Conservation (phyloP, 345 rosid genomes). For the Melaleuca quinquenervia region DNA sequence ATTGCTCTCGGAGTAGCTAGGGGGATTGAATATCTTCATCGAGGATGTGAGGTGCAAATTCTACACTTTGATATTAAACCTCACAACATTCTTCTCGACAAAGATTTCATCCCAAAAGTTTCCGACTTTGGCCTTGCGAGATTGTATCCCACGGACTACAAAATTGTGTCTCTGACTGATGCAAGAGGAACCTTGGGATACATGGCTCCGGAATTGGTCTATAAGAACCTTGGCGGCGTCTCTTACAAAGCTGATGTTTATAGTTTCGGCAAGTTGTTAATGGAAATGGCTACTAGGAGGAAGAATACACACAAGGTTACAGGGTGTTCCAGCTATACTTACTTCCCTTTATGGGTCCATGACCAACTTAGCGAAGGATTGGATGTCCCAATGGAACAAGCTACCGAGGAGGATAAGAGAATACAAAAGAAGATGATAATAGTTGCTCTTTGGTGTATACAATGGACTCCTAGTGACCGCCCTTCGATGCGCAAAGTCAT, state of each 20-base stretch:
- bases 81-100: background rate
- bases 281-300: background rate
- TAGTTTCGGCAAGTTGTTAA: background rate
- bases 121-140: background rate
- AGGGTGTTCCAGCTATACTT: fast-evolving
- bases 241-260: background rate
- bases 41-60: no score
- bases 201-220: background rate
- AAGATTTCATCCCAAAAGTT: background rate
- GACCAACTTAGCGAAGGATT: background rate
- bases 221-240: background rate
- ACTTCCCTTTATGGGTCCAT: background rate
- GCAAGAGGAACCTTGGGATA: background rate
- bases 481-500: background rate
- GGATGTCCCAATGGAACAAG: background rate
- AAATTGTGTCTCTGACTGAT: fast-evolving
- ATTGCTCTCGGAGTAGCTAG: no score
- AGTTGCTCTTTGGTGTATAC: background rate
- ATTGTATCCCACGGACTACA: background rate
- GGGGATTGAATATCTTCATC: no score
- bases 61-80: no score
- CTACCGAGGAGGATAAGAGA: background rate
- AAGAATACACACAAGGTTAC: fast-evolving
- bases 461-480: background rate
- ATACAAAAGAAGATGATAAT: background rate